phyloP scores from a whole-genome alignment of 192 early-diverging fungal species.

The Entrophospora sp. region DNA sequence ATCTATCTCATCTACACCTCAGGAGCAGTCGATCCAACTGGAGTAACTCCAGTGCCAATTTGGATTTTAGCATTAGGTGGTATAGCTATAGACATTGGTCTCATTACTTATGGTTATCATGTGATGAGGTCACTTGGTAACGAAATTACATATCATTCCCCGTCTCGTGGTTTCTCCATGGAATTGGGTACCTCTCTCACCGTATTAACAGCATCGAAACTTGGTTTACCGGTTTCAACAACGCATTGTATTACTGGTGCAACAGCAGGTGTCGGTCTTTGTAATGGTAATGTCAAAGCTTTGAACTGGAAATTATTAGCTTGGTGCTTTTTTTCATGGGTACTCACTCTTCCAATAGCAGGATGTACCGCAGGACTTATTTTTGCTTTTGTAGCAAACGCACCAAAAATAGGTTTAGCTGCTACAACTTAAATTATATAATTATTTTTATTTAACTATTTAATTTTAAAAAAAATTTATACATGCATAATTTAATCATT shows the following conservation, averaged over 20 bases:
- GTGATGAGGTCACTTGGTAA: constrained; percentile 76
- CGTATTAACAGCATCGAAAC: constrained; percentile 71
- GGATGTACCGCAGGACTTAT: too few relatives aligned
- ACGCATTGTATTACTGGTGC: constrained; percentile 83
- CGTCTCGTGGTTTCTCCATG: constrained; percentile 71
- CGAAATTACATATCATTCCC: constrained; percentile 75
- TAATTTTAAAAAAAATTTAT: too few relatives aligned
- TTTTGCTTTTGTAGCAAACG: too few relatives aligned
- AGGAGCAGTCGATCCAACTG: constrained; percentile 33
- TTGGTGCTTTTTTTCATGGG: constrained; percentile 63
- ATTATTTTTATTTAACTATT: too few relatives aligned
- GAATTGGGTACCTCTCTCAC: constrained; percentile 74
- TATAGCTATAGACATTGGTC: constrained; percentile 65
- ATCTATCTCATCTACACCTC: constrained; percentile 63
- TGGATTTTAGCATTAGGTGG: too few relatives aligned
- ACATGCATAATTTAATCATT: too few relatives aligned
- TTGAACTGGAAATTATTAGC: constrained; percentile 72
- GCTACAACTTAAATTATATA: too few relatives aligned
- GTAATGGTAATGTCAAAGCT: constrained; percentile 49
- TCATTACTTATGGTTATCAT: constrained; percentile 62
- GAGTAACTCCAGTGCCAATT: too few relatives aligned
- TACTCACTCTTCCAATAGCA: too few relatives aligned
- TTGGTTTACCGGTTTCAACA: constrained; percentile 81
- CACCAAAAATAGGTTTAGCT: too few relatives aligned
- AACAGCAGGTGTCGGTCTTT: constrained; percentile 62